Percentiles rank a stretch among this genome's conserved stretches.
phyloP scores from a whole-genome alignment of 768 basidiomycete species.

The Pleurotus tuber-regium region DNA sequence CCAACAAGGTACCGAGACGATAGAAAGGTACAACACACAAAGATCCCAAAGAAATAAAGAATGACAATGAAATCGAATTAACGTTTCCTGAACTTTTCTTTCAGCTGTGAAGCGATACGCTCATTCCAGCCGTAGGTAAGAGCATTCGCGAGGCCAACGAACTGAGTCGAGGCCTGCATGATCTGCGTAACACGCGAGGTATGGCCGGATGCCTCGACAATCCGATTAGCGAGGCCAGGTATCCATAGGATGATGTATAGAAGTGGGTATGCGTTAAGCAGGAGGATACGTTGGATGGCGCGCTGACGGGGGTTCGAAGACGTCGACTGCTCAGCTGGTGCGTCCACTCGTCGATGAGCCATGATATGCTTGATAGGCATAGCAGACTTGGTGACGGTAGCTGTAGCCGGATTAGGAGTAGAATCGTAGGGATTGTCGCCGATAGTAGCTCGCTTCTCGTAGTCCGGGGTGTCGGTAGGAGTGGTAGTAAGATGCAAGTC shows the following conservation, averaged over 20 bases:
- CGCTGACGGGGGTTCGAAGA: constrained; percentile 1
- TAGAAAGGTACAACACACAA: too few species aligned
- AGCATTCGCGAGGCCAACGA: constrained; percentile 15
- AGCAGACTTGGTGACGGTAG: neutral
- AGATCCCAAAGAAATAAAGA: too few species aligned
- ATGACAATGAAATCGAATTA: too few species aligned
- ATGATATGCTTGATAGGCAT: constrained; percentile 1
- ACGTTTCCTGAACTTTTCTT: constrained; percentile 1
- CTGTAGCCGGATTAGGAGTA: neutral
- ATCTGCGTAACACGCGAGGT: constrained; percentile 7
- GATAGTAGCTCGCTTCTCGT: neutral
- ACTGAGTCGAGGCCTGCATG: constrained; percentile 14
- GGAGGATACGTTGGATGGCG: constrained; percentile 9
- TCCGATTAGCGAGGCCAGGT: constrained; percentile 15
- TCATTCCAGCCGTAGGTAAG: constrained; percentile 17
- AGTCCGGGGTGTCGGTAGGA: neutral
- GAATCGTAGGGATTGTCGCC: neutral
- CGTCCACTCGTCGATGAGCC: neutral
- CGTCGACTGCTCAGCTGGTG: neutral
- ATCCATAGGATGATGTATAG: constrained; percentile 17
- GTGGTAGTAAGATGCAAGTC: neutral
- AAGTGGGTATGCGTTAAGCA: constrained; percentile 16
- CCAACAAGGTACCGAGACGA: too few species aligned
- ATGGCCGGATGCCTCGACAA: constrained; percentile 15
- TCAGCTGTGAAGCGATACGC: constrained; percentile 10